phyloP scores from a whole-genome alignment of 495 filamentous ascomycete genomes.

The Penicillium chermesinum region DNA sequence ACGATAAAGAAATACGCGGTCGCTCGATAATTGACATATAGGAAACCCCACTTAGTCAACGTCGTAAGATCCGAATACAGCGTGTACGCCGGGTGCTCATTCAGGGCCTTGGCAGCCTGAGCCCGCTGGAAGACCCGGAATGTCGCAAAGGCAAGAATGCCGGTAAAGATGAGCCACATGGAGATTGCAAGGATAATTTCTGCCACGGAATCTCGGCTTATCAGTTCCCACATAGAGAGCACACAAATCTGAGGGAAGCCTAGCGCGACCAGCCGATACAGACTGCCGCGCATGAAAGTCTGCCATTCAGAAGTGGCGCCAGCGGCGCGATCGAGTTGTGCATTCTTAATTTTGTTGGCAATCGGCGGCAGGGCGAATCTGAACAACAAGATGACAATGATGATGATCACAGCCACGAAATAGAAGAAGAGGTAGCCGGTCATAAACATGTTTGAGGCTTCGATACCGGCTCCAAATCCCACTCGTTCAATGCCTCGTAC shows the following conservation, averaged over 20 bases:
- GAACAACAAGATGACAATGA: conserved; percentile 65
- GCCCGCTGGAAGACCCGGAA: conserved; percentile 86
- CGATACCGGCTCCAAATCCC: conserved; percentile 76
- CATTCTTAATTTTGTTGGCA: conserved; percentile 66
- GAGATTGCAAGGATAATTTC: conserved; percentile 84
- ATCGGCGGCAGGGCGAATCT: conserved; percentile 69
- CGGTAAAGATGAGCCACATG: conserved; percentile 80
- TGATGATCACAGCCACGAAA: conserved; percentile 70
- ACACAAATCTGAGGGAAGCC: conserved; percentile 90
- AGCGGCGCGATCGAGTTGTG: conserved; percentile 57
- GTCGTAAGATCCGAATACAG: conserved; percentile 90
- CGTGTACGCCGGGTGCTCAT: conserved; percentile 94
- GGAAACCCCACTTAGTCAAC: conserved; percentile 96
- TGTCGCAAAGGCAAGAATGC: conserved; percentile 72
- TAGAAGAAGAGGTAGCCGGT: conserved; percentile 88
- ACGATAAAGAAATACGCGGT: conserved; percentile 94
- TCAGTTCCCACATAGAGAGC: conserved; percentile 92
- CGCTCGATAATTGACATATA: conserved; percentile 94
- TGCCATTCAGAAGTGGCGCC: conserved; percentile 89
- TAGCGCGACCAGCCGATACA: conserved; percentile 84
- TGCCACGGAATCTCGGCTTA: conserved; percentile 73
- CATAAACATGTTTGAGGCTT: conserved; percentile 87
- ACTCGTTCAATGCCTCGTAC: conserved; percentile 86
- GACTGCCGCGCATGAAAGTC: conserved; percentile 78
- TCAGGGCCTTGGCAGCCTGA: conserved; percentile 75